These are phyloP conservation scores for Thelephora terrestris DNA, from an alignment of 1,284 basidiomycete species.

Conservation along the genomic window DNA sequence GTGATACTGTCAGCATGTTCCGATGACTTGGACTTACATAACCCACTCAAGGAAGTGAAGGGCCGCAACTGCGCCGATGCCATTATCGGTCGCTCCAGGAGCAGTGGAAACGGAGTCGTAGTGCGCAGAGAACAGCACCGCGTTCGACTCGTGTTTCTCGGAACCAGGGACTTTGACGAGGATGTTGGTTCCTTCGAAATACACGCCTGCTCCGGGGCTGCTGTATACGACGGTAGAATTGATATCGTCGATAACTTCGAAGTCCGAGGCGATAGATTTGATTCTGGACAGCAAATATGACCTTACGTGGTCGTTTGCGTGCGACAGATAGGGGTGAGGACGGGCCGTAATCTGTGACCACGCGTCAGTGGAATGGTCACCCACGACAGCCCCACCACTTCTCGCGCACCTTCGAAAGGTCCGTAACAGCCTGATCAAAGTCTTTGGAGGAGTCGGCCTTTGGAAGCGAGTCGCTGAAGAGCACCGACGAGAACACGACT, in stretches of 20 bases:
- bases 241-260: slow-evolving; percentile 47
- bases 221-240: slow-evolving; percentile 44
- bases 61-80: slow-evolving; percentile 60
- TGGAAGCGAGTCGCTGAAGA: slow-evolving; percentile 44
- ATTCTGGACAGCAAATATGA: slow-evolving; percentile 48
- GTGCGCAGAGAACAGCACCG: slow-evolving; percentile 70
- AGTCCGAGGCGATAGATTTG: slow-evolving; percentile 30
- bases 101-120: slow-evolving; percentile 73
- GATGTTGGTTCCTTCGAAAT: slow-evolving; percentile 68
- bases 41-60: slow-evolving; percentile 47
- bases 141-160: slow-evolving; percentile 25
- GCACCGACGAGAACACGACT: slow-evolving; percentile 39
- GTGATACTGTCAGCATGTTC: background rate
- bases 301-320: slow-evolving; percentile 60
- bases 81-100: slow-evolving; percentile 66
- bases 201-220: slow-evolving; percentile 27
- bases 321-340: slow-evolving; percentile 70
- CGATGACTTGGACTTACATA: background rate
- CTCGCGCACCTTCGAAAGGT: slow-evolving; percentile 53
- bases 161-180: slow-evolving; percentile 60
- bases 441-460: slow-evolving; percentile 34
- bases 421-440: slow-evolving; percentile 37
- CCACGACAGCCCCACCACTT: slow-evolving; percentile 24
- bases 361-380: background rate
- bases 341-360: slow-evolving; percentile 46